Base-by-base conservation (phyloP, 352 stramenopile genomes). In the Hyaloperonospora brassicae region DNA sequence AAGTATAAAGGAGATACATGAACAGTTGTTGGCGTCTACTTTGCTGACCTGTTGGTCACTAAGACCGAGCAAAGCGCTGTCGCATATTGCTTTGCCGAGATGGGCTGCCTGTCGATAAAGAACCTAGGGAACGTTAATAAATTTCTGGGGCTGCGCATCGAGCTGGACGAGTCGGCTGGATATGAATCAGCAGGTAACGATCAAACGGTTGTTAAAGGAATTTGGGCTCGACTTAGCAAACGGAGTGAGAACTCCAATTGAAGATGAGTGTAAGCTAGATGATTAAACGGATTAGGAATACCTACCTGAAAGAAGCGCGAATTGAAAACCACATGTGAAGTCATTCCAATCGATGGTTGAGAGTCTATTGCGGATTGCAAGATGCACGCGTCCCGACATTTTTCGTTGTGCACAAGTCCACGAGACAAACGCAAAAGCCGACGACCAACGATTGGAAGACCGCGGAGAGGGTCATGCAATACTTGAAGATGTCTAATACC, bases 271-370 rank as follows among this genome's bases (percentile, higher is more conserved):
- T 43, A 50, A 57, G 12, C 3, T n/a, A 7, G 23, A 17, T 21
- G 48, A 49, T 25, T 23, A 43, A 21, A 13, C 23, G 2, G 47
- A 61, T 6, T 30, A 39, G 10, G 35, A 63, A n/a, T 44, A 49
- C 7, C 41, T 64, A 41, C 44, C 49, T 9, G 53, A 5, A 51
- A 55, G 1, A 42, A 8, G 21, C 6, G 44, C 4, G 30, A 47
- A 43, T 1, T 31, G 14, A 9, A 50, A 24, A 65, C 46, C 24
- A 22, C 10, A 43, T 66, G 1, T 48, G 39, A 24, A 67, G 13
- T 22, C 10, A 0, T 73, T 76, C 44, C 64, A 68, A 47, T 73
- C 68, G 0, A 31, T 79, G 7, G 55, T 74, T 0, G 66, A 64
- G 1, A 72, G 52, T 11, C 45, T 70, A 12, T 38, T 73, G 0